These are phyloP conservation scores for Phytophthora ramorum DNA, from an alignment of 352 stramenopile species.

Conservation along the genomic window DNA sequence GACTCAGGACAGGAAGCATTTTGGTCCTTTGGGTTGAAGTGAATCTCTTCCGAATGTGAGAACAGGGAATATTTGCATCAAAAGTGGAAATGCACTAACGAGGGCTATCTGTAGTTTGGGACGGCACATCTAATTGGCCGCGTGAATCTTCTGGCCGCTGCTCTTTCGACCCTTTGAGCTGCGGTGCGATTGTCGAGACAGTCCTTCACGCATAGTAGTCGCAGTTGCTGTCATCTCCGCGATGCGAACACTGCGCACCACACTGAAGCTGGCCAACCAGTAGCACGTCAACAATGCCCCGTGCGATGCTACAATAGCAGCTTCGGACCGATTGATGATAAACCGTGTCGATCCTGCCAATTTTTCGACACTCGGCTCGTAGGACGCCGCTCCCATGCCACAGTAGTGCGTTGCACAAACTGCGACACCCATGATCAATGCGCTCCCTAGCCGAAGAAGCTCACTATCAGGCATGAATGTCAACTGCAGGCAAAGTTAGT, in stretches of 20 bases:
- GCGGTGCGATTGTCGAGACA: conserved; percentile 14
- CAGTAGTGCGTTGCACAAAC: conserved; percentile 69
- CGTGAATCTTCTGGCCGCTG: conserved; percentile 20
- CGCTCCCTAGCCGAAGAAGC: conserved; percentile 52
- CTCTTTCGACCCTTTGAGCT: conserved; percentile 20
- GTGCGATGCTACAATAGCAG: conserved; percentile 48
- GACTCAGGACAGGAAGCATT: too few species aligned
- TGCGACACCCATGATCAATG: conserved; percentile 65
- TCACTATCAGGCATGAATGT: conserved; percentile 65
- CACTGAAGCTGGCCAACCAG: conserved; percentile 53
- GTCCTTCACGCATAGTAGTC: conserved; percentile 26
- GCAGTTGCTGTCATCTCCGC: conserved; percentile 27
- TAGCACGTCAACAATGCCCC: conserved; percentile 57
- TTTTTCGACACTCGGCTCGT: conserved; percentile 43
- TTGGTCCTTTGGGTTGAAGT: background rate
- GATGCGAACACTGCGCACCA: conserved; percentile 32
- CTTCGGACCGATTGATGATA: conserved; percentile 41
- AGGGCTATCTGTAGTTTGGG: background rate
- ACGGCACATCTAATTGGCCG: background rate
- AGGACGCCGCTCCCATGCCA: conserved; percentile 50
- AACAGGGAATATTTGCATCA: background rate
- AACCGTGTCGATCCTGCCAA: conserved; percentile 35
- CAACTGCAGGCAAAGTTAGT: conserved; percentile 36
- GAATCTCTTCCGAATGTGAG: too few species aligned
- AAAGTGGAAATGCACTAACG: conserved; percentile 4